Evolutionary conservation across 805 yeast genomes (phyloP).

Genomic region (Hanseniaspora singularis): DNA sequence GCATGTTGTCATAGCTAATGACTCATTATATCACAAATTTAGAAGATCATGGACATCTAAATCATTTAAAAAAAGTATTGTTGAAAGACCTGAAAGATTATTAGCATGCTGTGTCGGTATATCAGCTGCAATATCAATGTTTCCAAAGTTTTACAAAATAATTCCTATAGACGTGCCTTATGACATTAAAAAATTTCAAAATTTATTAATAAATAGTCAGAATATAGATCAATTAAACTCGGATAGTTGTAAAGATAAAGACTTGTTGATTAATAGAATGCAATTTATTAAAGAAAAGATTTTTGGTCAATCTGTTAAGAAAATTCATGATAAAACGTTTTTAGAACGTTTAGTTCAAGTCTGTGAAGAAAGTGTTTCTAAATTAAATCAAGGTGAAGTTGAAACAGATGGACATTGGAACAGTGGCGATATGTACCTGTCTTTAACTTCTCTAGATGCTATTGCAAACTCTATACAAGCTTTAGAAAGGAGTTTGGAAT

Average conservation of each 20-base stretch:
- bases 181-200: slow-evolving; percentile 6
- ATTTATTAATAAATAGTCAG: background rate
- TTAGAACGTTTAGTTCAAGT: slow-evolving; percentile 45
- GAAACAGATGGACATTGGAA: slow-evolving; percentile 80
- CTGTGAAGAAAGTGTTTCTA: slow-evolving; percentile 46
- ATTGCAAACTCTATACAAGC: slow-evolving; percentile 69
- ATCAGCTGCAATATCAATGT: slow-evolving; percentile 59
- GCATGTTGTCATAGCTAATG: slow-evolving; percentile 54
- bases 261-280: background rate
- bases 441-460: slow-evolving; percentile 54
- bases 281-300: slow-evolving; percentile 2
- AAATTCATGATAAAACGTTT: slow-evolving; percentile 69
- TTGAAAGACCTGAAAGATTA: slow-evolving; percentile 72
- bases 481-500: slow-evolving; percentile 57
- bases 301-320: slow-evolving; percentile 40
- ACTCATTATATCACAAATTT: slow-evolving; percentile 58
- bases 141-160: slow-evolving; percentile 42
- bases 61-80: slow-evolving; percentile 52
- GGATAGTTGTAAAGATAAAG: no score
- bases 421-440: slow-evolving; percentile 67
- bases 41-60: slow-evolving; percentile 68
- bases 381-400: slow-evolving; percentile 40
- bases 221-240: background rate
- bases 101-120: slow-evolving; percentile 69
- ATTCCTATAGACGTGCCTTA: slow-evolving; percentile 9